phyloP scores from a whole-genome alignment of 2,329 filamentous ascomycete genomes.

The Pseudocercospora vitis region DNA sequence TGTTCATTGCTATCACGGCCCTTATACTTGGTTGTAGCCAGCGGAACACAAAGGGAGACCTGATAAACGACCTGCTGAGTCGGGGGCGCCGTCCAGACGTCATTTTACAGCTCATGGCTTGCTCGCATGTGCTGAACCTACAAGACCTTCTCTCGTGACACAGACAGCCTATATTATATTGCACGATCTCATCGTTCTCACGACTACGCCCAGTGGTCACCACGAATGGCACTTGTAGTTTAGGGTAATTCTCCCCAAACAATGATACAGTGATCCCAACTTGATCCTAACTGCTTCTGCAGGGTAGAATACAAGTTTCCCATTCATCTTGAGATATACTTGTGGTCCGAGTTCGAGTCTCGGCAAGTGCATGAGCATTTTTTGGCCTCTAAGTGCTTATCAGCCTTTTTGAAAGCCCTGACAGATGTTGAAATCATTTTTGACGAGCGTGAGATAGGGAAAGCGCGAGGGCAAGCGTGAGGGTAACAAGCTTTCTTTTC shows the following conservation, averaged over 20 bases:
- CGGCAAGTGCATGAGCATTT: not conserved
- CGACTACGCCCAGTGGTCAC: constrained; percentile 3
- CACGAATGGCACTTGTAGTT: constrained; percentile 4
- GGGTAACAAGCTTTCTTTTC: too few species aligned
- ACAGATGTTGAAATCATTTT: too few species aligned
- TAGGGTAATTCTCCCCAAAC: constrained; percentile 1
- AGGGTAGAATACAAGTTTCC: constrained; percentile 11
- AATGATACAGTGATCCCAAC: not conserved
- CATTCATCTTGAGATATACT: constrained; percentile 6
- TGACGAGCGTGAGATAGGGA: too few species aligned
- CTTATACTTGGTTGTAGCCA: too few species aligned
- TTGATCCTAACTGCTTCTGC: not conserved
- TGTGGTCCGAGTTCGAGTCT: constrained; percentile 11
- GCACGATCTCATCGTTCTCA: not conserved
- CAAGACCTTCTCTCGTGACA: not conserved
- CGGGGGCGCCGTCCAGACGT: too few species aligned
- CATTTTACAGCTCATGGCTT: too few species aligned
- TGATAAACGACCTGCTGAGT: too few species aligned
- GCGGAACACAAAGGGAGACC: too few species aligned
- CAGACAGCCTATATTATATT: not conserved
- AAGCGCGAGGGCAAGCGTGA: too few species aligned
- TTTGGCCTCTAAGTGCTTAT: not conserved
- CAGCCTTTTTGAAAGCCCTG: not conserved
- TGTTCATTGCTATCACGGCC: too few species aligned
- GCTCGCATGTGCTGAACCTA: too few species aligned